Conservation (phyloP, 2,329 filamentous ascomycete species). For the Xylaria sp. region DNA sequence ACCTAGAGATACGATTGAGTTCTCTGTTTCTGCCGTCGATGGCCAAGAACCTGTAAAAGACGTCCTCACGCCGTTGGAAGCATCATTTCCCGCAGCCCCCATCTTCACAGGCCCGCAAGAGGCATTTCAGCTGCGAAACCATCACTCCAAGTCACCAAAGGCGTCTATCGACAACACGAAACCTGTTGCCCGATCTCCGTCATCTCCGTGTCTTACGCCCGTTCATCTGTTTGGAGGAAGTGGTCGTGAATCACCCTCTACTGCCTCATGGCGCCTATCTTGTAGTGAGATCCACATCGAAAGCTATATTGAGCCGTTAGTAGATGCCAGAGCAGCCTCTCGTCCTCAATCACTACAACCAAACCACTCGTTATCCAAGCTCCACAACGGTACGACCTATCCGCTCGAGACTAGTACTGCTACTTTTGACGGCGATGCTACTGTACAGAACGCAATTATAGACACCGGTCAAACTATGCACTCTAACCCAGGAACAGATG, state of each 20-base stretch:
- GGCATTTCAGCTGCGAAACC: slow-evolving; percentile 25
- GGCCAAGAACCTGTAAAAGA: slow-evolving; percentile 23
- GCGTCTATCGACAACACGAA: slow-evolving; percentile 24
- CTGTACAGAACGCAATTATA: slow-evolving; percentile 13
- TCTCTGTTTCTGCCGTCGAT: slow-evolving; percentile 42
- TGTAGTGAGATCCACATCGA: slow-evolving; percentile 37
- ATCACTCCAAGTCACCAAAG: slow-evolving; percentile 21
- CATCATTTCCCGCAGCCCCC: slow-evolving; percentile 15
- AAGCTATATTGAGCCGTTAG: slow-evolving; percentile 31
- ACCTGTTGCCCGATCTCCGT: slow-evolving; percentile 30
- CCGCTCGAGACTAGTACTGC: slow-evolving; percentile 3
- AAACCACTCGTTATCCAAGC: not conserved
- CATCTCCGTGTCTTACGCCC: slow-evolving; percentile 33
- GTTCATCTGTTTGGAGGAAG: slow-evolving; percentile 28
- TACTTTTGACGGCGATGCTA: slow-evolving; percentile 1
- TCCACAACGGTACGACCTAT: slow-evolving; percentile 2
- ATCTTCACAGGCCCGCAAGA: slow-evolving; percentile 9
- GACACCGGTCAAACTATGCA: slow-evolving; percentile 7
- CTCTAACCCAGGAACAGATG: not conserved
- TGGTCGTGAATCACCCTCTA: slow-evolving; percentile 34
- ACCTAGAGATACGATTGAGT: slow-evolving; percentile 57
- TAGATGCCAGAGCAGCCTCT: slow-evolving; percentile 14
- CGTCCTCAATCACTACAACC: slow-evolving; percentile 19
- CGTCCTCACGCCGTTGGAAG: slow-evolving; percentile 2
- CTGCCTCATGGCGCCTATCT: slow-evolving; percentile 39